Base-by-base conservation (phyloP, 495 filamentous ascomycete species). In the Collariella sp. region DNA sequence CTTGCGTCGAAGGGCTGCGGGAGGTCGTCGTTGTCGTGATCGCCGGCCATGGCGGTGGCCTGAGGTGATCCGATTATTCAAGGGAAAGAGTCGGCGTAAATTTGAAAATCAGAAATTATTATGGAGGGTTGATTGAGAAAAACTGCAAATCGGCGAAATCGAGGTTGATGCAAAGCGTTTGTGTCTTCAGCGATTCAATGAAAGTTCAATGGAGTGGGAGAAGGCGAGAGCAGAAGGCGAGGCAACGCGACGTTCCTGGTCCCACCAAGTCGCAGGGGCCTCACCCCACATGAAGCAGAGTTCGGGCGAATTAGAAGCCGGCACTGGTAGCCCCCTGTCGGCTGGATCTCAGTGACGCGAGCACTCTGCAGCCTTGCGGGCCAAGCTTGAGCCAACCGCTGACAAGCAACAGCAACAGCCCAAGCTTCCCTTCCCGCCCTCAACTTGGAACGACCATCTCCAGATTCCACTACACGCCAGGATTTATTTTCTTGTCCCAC, bases 1-100 rank as follows among this genome's bases (percentile, higher is more conserved):
- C 72, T 76, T 11, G 78, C 78, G 62, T 81, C 73, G 65, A 79
- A 80, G 23, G 77, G 76, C 54, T 81, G 77, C 18, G 78, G 76
- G 29, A 78, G 67, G 19, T 70, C 70, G 53, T 62, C 49, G n/a
- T 52, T 49, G 48, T 62, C 62, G 33, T 63, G 24, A 33, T 60
- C 50, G 52, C 46, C 50, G 33, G 54, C 54, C 57, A 61, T 62
- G 39, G 38, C 29, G 41, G 34, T 43, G n/a, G n/a, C n/a, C 39
- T 15, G 26, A 31, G 9, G 26, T 31, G 5, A n/a, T n/a, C n/a
- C n/a, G n/a, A n/a, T n/a, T n/a, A n/a, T n/a, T n/a, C n/a, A n/a
- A n/a, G n/a, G n/a, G n/a, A n/a, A n/a, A n/a, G n/a, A n/a, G n/a
- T n/a, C n/a, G n/a, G n/a, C n/a, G n/a, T n/a, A n/a, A n/a, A n/a